phyloP scores from a whole-genome alignment of 805 yeast species.

The Lipomyces spencermartinsiae region DNA sequence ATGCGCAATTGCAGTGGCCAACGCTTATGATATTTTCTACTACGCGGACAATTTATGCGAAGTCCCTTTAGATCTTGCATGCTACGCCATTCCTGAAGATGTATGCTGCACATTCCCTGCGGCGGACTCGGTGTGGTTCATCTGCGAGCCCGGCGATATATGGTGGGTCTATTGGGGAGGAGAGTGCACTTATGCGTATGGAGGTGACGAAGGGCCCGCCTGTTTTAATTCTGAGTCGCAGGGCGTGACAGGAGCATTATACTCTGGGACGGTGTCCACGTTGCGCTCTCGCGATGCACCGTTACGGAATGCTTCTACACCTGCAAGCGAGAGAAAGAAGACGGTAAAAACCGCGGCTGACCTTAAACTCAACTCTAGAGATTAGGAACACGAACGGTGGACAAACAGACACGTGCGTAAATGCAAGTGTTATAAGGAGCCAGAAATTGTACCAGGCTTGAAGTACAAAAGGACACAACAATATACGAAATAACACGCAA shows the following conservation, averaged over 20 bases:
- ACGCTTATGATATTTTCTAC: not conserved
- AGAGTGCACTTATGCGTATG: not conserved
- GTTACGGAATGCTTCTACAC: not conserved
- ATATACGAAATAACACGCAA: too few relatives aligned
- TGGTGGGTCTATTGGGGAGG: slow-evolving; percentile 1
- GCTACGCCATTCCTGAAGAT: not conserved
- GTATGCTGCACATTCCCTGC: not conserved
- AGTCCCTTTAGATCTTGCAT: not conserved
- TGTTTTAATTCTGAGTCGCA: not conserved
- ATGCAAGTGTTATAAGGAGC: too few relatives aligned
- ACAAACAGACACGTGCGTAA: not conserved
- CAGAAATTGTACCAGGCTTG: too few relatives aligned
- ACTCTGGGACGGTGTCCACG: not conserved
- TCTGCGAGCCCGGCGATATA: not conserved
- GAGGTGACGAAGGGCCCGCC: not conserved
- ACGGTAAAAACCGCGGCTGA: not conserved
- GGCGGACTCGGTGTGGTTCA: not conserved
- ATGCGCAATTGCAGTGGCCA: not conserved
- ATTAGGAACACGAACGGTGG: too few relatives aligned
- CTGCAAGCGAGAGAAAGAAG: slow-evolving; percentile 1
- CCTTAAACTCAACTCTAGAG: not conserved
- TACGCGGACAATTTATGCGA: not conserved
- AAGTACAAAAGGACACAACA: too few relatives aligned
- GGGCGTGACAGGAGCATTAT: not conserved
- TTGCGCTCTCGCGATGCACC: not conserved